A percentile compares a stretch with the other conserved stretches of the same genome.
phyloP scores from a whole-genome alignment of 129 eudicot species.

The Rutidosis leptorrhynchoides region DNA sequence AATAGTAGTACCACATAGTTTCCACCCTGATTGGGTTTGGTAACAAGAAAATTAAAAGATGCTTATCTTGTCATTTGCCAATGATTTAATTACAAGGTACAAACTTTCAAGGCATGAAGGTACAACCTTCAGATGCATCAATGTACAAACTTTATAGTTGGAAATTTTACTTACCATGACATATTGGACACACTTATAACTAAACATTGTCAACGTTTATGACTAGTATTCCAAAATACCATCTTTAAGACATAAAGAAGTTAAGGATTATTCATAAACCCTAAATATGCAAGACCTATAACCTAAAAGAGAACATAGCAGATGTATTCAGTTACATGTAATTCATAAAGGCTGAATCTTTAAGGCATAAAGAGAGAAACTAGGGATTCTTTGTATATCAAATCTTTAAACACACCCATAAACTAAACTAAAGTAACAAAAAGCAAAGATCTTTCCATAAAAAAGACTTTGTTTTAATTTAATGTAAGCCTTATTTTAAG shows the following conservation, averaged over 20 bases:
- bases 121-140: conserved; percentile 23
- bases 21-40: conserved; percentile 13
- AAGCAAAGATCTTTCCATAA: no score
- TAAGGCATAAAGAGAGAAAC: conserved; percentile 24
- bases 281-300: neutral
- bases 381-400: conserved; percentile 28
- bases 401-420: conserved; percentile 27
- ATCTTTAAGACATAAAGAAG: conserved; percentile 9
- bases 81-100: conserved; percentile 21
- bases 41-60: conserved; percentile 16
- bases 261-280: neutral
- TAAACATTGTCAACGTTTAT: neutral
- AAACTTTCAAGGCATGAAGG: no score
- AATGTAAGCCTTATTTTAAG: no score
- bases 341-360: conserved; percentile 31
- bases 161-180: neutral
- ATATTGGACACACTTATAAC: conserved; percentile 1
- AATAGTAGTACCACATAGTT: conserved; percentile 13
- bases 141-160: conserved; percentile 15
- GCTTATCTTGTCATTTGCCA: conserved; percentile 19
- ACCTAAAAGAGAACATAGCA: neutral
- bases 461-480: no score
- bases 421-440: conserved; percentile 15
- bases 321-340: conserved; percentile 11
- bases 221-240: conserved; percentile 15